A percentile compares a stretch with the other conserved stretches of the same genome.
Conservation (phyloP, 2,329 filamentous ascomycete species). For the Fusarium redolens region DNA sequence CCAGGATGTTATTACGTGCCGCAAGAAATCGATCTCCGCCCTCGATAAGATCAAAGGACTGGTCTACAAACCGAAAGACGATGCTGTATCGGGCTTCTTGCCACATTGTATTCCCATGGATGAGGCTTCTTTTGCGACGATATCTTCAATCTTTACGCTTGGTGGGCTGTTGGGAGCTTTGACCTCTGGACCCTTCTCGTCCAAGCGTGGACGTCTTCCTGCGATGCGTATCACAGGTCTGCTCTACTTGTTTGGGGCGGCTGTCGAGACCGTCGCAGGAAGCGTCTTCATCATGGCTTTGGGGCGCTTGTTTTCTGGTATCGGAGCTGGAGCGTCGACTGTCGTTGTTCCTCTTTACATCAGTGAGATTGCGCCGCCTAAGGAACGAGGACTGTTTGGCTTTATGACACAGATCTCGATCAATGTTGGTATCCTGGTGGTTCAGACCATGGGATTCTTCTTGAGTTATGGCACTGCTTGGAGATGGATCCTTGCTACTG, state of each 20-base stretch:
- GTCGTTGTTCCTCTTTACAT: constrained; percentile 97
- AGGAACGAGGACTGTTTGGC: constrained; percentile 81
- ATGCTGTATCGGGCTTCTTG: constrained; percentile 52
- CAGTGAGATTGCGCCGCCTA: constrained; percentile 85
- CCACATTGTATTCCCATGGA: constrained; percentile 91
- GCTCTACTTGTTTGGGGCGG: constrained; percentile 80
- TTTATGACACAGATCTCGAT: constrained; percentile 92
- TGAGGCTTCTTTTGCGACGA: constrained; percentile 81
- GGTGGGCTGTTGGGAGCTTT: constrained; percentile 89
- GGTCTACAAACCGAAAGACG: constrained; percentile 41
- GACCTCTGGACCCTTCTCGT: constrained; percentile 81
- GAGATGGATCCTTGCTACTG: constrained; percentile 83
- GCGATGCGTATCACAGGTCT: constrained; percentile 82
- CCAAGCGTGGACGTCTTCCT: constrained; percentile 77
- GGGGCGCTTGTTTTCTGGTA: constrained; percentile 82
- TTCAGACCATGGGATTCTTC: constrained; percentile 89
- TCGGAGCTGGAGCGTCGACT: constrained; percentile 88
- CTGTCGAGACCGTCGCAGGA: constrained; percentile 77
- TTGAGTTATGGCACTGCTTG: constrained; percentile 82
- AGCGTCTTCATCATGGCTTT: constrained; percentile 75
- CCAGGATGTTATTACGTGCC: constrained; percentile 92
- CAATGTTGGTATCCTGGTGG: constrained; percentile 87
- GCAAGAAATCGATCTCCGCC: constrained; percentile 60
- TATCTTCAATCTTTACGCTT: constrained; percentile 91
- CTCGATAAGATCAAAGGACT: constrained; percentile 44